A percentile compares a stretch with the other conserved stretches of the same genome.
These are phyloP conservation scores for Botrytis deweyae DNA, from an alignment of 2,329 filamentous ascomycete species.

Conservation along the genomic window DNA sequence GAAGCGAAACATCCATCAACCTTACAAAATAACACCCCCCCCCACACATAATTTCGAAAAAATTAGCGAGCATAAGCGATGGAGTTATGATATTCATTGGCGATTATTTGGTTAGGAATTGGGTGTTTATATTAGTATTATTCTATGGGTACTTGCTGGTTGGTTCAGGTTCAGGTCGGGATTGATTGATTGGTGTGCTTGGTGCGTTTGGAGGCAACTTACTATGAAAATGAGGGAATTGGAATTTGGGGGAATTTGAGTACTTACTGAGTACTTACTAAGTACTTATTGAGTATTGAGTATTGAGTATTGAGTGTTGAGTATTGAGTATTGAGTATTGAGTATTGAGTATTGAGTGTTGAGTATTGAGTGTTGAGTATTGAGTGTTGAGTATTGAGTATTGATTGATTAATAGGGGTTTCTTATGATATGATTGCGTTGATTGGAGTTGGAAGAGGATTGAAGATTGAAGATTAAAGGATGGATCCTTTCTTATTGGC, in stretches of 20 bases:
- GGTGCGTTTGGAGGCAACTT: not conserved
- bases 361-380: not conserved
- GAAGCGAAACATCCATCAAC: not conserved
- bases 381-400: not conserved
- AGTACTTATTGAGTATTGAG: not conserved
- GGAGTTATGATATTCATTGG: conserved; percentile 13
- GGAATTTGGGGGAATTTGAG: not conserved
- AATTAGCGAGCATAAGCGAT: conserved; percentile 15
- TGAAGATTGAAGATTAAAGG: not conserved
- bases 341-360: not conserved
- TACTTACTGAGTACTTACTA: not conserved
- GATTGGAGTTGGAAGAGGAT: not conserved
- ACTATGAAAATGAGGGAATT: not conserved
- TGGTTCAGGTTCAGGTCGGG: not conserved
- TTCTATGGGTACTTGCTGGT: not conserved
- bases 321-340: not conserved
- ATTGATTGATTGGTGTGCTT: not conserved
- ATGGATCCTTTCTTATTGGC: not conserved
- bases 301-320: not conserved
- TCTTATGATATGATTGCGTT: not conserved
- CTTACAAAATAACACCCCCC: not conserved
- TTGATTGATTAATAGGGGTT: not conserved
- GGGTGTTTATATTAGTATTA: not conserved
- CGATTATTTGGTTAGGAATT: not conserved
- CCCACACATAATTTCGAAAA: conserved; percentile 4